Base-by-base conservation (phyloP, 306 rosid species). In the Inga laurina region DNA sequence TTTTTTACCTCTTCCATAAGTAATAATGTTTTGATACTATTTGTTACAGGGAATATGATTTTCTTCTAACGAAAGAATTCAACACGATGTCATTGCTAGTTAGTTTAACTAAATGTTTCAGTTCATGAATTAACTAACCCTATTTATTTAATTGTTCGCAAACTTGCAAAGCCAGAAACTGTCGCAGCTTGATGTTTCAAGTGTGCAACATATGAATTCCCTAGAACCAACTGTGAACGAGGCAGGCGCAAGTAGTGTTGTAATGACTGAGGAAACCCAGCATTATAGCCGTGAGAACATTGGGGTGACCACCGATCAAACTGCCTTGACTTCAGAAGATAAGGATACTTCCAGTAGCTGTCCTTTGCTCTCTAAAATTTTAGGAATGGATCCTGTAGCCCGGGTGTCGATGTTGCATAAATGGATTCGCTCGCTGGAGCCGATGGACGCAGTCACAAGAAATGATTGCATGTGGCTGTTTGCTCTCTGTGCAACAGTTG, bases 401-500 rank as follows among this genome's bases (percentile, higher is more conserved):
- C 88, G 90, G 22, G 93, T 88, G 37, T 86, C 91, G 0, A 89
- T 83, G 82, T 77, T 96, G 87, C 83, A 85, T 84, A 96, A 91
- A 76, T 88, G 91, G 62, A 91, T 96, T 78, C 83, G 82, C 77
- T 61, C 72, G 51, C 83, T 86, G 15, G 89, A 87, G 79, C 78
- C 70, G 34, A 82, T 57, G 77, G 76, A 66, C 75, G 80, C 82
- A 10, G 64, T 93, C 35, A 66, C 86, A 8, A 89, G 89, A 90
- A 74, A 80, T 61, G 97, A 92, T 34, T 90, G 94, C 81, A 34
- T 85, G 82, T 96, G 99, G 97, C 84, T 96, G 5, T 96, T 93
- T 89, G 92, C 97, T 19, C 87, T 96, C 1, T 91, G 93, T 87
- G 97, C 94, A 0, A 87, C 88, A 27, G 92, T 96, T 67, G 97